These are phyloP conservation scores for Chaetomium cochliodes DNA, from an alignment of 495 filamentous ascomycete species.

Conservation along the genomic window DNA sequence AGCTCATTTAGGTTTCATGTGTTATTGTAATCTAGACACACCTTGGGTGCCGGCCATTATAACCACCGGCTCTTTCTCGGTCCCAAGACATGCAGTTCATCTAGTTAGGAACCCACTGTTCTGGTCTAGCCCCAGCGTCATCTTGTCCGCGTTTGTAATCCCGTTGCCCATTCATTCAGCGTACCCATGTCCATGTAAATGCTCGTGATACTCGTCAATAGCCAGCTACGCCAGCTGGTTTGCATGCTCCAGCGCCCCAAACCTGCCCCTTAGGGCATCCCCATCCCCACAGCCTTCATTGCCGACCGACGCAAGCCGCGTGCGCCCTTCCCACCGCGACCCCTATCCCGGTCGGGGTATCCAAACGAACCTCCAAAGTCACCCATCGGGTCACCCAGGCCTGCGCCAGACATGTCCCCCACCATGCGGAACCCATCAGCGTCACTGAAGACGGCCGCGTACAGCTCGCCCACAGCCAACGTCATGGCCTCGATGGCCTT, in stretches of 20 bases:
- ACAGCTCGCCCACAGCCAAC: constrained; percentile 64
- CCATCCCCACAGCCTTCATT: background rate
- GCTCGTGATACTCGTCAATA: constrained; percentile 13
- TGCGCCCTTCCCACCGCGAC: background rate
- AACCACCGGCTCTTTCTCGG: background rate
- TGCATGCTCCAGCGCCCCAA: background rate
- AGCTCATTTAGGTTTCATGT: background rate
- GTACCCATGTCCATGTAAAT: constrained; percentile 1
- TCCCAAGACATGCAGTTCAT: constrained; percentile 1
- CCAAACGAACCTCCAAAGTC: constrained; percentile 6
- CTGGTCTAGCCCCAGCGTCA: background rate
- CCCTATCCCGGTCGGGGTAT: background rate
- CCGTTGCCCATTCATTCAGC: background rate
- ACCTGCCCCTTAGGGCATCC: background rate
- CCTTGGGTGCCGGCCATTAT: background rate
- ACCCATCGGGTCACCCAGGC: constrained; percentile 18
- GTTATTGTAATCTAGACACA: background rate
- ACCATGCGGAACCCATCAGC: constrained; percentile 62
- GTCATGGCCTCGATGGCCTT: constrained; percentile 72
- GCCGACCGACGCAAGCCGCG: background rate
- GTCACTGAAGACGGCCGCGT: constrained; percentile 63
- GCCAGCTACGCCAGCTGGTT: background rate
- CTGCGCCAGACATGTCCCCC: constrained; percentile 11
- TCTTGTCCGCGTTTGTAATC: background rate
- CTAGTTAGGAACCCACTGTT: background rate